These are phyloP conservation scores for Triticum monococcum DNA, from an alignment of 176 grass and related monocot species.

Conservation along the genomic window DNA sequence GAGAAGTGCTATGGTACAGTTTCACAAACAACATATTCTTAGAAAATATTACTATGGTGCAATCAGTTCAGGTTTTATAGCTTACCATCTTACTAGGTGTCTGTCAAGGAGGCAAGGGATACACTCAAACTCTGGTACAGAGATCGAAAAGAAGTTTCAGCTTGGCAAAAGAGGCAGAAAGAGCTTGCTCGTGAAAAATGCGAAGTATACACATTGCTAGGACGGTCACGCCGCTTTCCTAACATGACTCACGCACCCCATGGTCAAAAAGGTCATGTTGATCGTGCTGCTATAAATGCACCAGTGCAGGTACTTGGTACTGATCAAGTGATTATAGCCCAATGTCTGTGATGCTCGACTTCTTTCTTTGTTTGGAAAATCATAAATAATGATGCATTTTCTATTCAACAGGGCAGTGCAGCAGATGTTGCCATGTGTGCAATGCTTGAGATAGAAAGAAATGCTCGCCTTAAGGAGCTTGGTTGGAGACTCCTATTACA, in stretches of 20 bases:
- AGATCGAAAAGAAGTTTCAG: constrained; percentile 75
- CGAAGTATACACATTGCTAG: constrained; percentile 77
- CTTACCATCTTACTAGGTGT: constrained; percentile 56
- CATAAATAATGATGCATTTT: background rate
- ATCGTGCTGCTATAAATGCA: constrained; percentile 92
- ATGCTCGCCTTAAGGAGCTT: constrained; percentile 76
- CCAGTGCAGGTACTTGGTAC: constrained; percentile 76
- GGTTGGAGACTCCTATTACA: constrained; percentile 92
- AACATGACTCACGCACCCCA: constrained; percentile 36
- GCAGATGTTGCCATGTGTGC: constrained; percentile 97
- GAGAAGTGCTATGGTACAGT: background rate
- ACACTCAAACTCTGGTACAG: constrained; percentile 80
- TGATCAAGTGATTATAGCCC: constrained; percentile 18
- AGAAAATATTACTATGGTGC: background rate
- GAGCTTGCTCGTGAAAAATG: constrained; percentile 35
- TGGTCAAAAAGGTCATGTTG: constrained; percentile 64
- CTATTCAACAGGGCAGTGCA: constrained; percentile 76
- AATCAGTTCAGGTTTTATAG: constrained; percentile 16
- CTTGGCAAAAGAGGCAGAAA: constrained; percentile 77
- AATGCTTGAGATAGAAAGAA: constrained; percentile 92
- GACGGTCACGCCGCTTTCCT: constrained; percentile 77
- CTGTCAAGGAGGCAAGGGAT: constrained; percentile 72
- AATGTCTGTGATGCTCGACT: background rate
- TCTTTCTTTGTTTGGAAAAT: background rate
- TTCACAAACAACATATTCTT: background rate